Percentiles rank a stretch among this genome's conserved stretches.
These are phyloP conservation scores for Trypethelium eluteriae DNA, from an alignment of 495 filamentous ascomycete species.

Conservation along the genomic window DNA sequence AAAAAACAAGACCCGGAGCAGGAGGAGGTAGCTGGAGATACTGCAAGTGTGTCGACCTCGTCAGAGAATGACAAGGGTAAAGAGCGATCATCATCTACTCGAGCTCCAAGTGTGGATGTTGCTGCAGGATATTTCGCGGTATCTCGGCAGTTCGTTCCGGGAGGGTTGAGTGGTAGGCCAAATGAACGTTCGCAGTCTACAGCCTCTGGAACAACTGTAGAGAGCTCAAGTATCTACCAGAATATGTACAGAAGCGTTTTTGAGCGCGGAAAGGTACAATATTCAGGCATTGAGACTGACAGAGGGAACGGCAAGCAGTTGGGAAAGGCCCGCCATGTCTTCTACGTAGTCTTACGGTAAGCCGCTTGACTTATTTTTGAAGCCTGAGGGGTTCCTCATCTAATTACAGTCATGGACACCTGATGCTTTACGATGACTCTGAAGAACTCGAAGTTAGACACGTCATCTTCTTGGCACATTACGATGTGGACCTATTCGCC, in stretches of 20 bases:
- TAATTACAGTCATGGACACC: constrained; percentile 68
- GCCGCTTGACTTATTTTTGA: constrained; percentile 22
- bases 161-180: constrained; percentile 84
- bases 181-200: constrained; percentile 80
- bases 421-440: constrained; percentile 93
- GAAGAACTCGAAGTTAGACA: constrained; percentile 89
- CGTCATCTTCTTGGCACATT: constrained; percentile 84
- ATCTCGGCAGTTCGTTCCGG: constrained; percentile 82
- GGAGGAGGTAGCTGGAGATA: constrained; percentile 23
- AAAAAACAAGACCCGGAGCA: constrained; percentile 1
- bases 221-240: constrained; percentile 91
- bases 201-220: constrained; percentile 58
- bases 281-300: constrained; percentile 39
- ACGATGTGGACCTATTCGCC: constrained; percentile 76
- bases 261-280: constrained; percentile 58
- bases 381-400: constrained; percentile 18
- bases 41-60: constrained; percentile 27
- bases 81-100: neutral
- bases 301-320: constrained; percentile 51
- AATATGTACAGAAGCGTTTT: constrained; percentile 96
- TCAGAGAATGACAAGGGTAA: constrained; percentile 46
- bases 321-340: constrained; percentile 79
- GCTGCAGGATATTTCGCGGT: constrained; percentile 92
- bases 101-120: constrained; percentile 49
- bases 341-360: constrained; percentile 83